Base-by-base conservation (phyloP, 2,329 filamentous ascomycete species). In the Alternaria novae-zelandiae region DNA sequence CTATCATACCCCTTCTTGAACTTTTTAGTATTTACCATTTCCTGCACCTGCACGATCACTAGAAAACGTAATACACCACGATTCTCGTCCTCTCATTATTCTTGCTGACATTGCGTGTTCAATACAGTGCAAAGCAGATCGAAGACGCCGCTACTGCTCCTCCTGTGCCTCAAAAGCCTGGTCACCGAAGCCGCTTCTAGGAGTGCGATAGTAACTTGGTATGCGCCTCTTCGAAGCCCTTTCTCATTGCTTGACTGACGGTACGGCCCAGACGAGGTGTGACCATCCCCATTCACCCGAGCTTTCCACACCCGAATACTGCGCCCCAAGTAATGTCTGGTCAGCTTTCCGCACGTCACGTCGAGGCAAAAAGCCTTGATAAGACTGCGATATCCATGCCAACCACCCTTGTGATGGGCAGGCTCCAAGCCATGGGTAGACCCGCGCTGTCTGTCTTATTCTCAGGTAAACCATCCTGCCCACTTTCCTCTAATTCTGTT, bases 1-100 rank as follows among this genome's bases (percentile, higher is more conserved):
- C 57, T 30, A 32, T 49, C 62, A 26, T 41, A 59, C 63, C 41
- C 64, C 32, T 56, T 54, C 32, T 51, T 61, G 54, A 59, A 57
- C 63, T 70, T 68, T 67, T 68, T 57, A 47, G 46, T 49, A 23
- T 62, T 68, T 67, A 62, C 44, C 65, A 62, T 54, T 60, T 64
- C 64, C 65, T 68, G 59, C 66, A 66, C 69, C 65, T 66, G 63
- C 70, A 67, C 64, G 59, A 46, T 65, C 50, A 61, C 69, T 70
- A 69, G 66, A 67, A 68, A 74, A 74, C 69, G 71, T 74, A 74
- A 74, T 72, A 63, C 67, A 71, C 69, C 71, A 71, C 63, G 66
- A 58, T 67, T 66, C 67, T 72, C 56, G 57, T 30, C n/a, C 54
- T 28, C 41, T 56, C 59, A 21, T 51, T 57, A 59, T 59, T 49